Base-by-base conservation (phyloP, 352 stramenopile genomes). In the Phytophthora nicotianae region DNA sequence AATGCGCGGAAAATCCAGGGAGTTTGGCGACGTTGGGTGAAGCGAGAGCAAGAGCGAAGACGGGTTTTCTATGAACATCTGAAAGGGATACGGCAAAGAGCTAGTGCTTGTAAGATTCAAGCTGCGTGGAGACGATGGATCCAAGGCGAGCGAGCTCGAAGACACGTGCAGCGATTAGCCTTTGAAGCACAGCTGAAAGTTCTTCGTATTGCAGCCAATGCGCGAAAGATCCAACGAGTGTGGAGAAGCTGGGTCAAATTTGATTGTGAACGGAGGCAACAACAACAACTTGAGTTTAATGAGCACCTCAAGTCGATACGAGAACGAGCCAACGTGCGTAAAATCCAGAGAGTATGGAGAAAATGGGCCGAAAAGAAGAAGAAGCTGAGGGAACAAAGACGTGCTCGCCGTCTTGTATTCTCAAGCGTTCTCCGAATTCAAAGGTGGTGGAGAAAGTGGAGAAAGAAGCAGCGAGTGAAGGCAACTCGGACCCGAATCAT, bases 361-460 rank as follows among this genome's bases (percentile, higher is more conserved):
- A 4, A 29, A 0, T 53, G 47, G 47, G 19, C 53, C 10, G 3
- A 55, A 16, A 1, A 5, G 23, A 54, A 55, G 3, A 51, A 47
- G 27, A 23, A 41, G 14, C 26, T 40, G 20, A 50, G 29, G 45
- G 37, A 56, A 32, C 53, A n/a, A 27, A 53, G 20, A 7, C 38
- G 21, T 42, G 37, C 41, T 45, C 43, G 60, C 32, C 27, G 27
- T 17, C 14, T 49, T 19, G 40, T 55, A 5, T 49, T 58, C 13
- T 48, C 11, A 35, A 56, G 46, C 26, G 32, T 35, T 53, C 7
- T 60, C 1, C 60, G 54, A 1, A 66, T 74, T 46, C 65, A 74
- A 19, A 59, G 29, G 16, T 58, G 50, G 51, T 74, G 66, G 66
- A 55, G 50, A 19, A 59, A 48, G 17, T 52, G 60, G 61, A 54